A percentile compares a stretch with the other conserved stretches of the same genome.
Conservation (phyloP, 139 green algal genomes). For the Zygnema circumcarinatum region DNA sequence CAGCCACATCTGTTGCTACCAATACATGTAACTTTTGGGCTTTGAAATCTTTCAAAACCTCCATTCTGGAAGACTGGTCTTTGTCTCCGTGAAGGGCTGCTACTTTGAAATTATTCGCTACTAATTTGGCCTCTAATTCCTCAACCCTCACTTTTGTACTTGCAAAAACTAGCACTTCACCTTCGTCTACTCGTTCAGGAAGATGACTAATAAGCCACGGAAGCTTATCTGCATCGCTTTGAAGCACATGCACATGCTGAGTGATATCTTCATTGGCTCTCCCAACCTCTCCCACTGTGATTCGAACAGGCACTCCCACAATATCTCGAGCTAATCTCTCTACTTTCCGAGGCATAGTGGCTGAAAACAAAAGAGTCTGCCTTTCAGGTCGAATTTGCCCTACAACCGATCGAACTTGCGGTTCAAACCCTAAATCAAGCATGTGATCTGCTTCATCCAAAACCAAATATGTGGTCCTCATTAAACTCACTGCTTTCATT, state of each 20-base stretch:
- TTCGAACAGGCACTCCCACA: constrained; percentile 77
- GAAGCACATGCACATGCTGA: constrained; percentile 73
- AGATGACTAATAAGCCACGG: constrained; percentile 78
- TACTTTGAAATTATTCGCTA: constrained; percentile 38
- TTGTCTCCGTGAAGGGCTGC: constrained; percentile 93
- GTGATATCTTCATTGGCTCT: constrained; percentile 83
- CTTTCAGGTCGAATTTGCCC: constrained; percentile 85
- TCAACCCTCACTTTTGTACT: constrained; percentile 81
- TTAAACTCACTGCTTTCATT: constrained; percentile 67
- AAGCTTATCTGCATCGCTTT: constrained; percentile 73
- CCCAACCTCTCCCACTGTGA: constrained; percentile 61
- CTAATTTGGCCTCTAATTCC: constrained; percentile 71
- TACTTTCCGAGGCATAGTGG: constrained; percentile 88
- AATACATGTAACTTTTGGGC: constrained; percentile 65
- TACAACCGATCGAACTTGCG: constrained; percentile 78
- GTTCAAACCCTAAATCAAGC: constrained; percentile 94
- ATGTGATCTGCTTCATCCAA: constrained; percentile 98
- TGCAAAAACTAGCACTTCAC: constrained; percentile 93
- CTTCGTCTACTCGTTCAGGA: constrained; percentile 78
- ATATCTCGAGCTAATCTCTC: constrained; percentile 79
- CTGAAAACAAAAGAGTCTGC: constrained; percentile 92
- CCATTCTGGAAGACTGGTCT: constrained; percentile 82
- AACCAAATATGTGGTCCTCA: constrained; percentile 85
- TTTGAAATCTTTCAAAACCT: constrained; percentile 74
- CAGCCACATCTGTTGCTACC: constrained; percentile 83